phyloP scores from a whole-genome alignment of 1,284 basidiomycete genomes.

The Peniophora sp. region DNA sequence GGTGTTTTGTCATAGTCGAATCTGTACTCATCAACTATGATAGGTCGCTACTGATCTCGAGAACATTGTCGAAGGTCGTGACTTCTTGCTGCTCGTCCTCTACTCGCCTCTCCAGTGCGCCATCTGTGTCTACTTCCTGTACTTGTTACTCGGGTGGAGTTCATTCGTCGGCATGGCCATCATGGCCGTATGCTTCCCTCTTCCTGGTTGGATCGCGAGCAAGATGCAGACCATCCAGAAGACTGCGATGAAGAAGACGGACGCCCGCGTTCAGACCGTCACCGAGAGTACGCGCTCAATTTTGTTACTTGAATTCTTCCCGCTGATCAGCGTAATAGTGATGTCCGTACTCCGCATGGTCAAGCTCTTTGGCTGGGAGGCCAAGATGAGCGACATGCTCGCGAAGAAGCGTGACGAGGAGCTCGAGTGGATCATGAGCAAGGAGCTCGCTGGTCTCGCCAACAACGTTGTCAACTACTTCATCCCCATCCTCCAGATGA shows the following conservation, averaged over 20 bases:
- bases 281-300: slow-evolving; percentile 32
- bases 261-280: slow-evolving; percentile 39
- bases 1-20: no score
- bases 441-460: slow-evolving; percentile 29
- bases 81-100: slow-evolving; percentile 14
- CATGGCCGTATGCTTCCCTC: slow-evolving; percentile 44
- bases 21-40: no score
- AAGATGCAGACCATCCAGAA: slow-evolving; percentile 21
- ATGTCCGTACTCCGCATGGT: slow-evolving; percentile 42
- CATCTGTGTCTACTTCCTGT: slow-evolving; percentile 35
- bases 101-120: slow-evolving; percentile 27
- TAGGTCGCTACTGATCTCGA: slow-evolving; percentile 8
- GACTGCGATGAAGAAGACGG: slow-evolving; percentile 30
- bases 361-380: slow-evolving; percentile 58
- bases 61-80: slow-evolving; percentile 8
- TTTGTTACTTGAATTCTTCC: neutral
- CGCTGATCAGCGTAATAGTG: slow-evolving; percentile 10
- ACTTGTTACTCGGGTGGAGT: slow-evolving; percentile 40
- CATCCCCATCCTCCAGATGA: slow-evolving; percentile 55
- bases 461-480: slow-evolving; percentile 33
- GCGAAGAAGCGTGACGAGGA: slow-evolving; percentile 48
- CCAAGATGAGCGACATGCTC: slow-evolving; percentile 34
- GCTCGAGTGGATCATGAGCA: slow-evolving; percentile 36
- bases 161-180: slow-evolving; percentile 43
- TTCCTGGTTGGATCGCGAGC: slow-evolving; percentile 33